phyloP scores from a whole-genome alignment of 2,329 filamentous ascomycete species.

The Diaporthe sp. region DNA sequence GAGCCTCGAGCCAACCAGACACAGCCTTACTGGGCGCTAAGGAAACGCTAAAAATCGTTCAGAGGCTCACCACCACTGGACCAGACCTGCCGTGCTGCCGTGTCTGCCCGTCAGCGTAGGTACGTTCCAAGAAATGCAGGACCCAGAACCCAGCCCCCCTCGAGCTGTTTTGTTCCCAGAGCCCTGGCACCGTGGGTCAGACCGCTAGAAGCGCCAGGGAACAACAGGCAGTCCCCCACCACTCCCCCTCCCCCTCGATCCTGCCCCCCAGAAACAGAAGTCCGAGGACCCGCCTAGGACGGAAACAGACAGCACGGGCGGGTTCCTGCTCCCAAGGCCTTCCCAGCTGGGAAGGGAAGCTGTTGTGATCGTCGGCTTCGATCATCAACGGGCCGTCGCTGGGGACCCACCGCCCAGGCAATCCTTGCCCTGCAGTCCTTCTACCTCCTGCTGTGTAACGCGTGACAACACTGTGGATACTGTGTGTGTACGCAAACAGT shows the following conservation, averaged over 20 bases:
- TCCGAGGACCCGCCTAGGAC: constrained; percentile 22
- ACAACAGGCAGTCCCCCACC: neutral
- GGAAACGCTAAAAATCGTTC: neutral
- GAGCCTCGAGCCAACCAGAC: neutral
- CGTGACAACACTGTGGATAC: too few species aligned
- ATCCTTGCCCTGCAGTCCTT: neutral
- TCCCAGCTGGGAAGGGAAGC: constrained; percentile 8
- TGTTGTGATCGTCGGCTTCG: constrained; percentile 8
- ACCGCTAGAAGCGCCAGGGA: constrained; percentile 5
- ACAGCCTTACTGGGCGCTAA: neutral
- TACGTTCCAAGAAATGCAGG: neutral
- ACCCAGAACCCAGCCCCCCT: neutral
- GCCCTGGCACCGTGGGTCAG: neutral
- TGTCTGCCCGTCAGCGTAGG: neutral
- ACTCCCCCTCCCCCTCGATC: neutral
- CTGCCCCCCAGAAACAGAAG: constrained; percentile 24
- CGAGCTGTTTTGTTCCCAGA: neutral
- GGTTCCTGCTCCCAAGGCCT: constrained; percentile 13
- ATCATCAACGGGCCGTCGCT: constrained; percentile 15
- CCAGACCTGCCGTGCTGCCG: constrained; percentile 4
- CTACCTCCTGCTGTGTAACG: too few species aligned
- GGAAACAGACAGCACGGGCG: neutral
- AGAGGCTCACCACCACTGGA: too few species aligned
- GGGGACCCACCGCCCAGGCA: constrained; percentile 11
- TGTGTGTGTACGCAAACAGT: neutral